phyloP scores from a whole-genome alignment of 176 grass and related monocot species.

The Chloris gayana region DNA sequence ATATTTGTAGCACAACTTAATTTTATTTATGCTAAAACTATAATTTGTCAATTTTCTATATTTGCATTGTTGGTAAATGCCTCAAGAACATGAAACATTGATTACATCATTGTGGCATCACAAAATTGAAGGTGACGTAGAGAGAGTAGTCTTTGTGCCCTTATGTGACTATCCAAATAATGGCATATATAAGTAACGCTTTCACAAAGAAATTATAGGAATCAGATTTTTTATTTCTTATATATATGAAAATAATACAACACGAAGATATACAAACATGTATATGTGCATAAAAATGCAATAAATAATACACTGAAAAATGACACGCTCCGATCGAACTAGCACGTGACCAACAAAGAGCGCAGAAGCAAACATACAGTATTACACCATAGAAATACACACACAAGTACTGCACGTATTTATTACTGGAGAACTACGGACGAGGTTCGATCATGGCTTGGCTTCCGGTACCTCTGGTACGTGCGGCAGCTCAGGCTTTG shows the following conservation, averaged over 20 bases:
- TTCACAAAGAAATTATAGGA: too few species aligned
- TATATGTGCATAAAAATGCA: neutral
- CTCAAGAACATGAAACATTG: neutral
- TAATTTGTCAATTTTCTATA: neutral
- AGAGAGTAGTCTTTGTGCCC: too few species aligned
- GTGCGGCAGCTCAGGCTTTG: neutral
- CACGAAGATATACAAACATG: neutral
- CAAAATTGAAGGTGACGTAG: too few species aligned
- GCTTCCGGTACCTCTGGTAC: neutral
- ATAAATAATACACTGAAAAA: neutral
- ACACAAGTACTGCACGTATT: neutral
- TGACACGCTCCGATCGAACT: neutral
- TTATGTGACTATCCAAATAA: too few species aligned
- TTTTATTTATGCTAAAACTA: neutral
- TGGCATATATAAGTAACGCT: too few species aligned
- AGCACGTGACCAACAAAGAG: slow-evolving; percentile 6
- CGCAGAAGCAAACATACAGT: neutral
- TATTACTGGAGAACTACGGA: neutral
- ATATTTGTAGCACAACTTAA: too few species aligned
- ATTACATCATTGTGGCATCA: too few species aligned
- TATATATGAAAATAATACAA: neutral
- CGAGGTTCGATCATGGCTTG: slow-evolving; percentile 19
- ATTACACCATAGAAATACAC: neutral
- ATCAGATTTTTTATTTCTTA: neutral
- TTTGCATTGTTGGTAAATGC: neutral